Evolutionary conservation across 306 rosid species (phyloP).

Genomic region (Pyrus betulifolia): DNA sequence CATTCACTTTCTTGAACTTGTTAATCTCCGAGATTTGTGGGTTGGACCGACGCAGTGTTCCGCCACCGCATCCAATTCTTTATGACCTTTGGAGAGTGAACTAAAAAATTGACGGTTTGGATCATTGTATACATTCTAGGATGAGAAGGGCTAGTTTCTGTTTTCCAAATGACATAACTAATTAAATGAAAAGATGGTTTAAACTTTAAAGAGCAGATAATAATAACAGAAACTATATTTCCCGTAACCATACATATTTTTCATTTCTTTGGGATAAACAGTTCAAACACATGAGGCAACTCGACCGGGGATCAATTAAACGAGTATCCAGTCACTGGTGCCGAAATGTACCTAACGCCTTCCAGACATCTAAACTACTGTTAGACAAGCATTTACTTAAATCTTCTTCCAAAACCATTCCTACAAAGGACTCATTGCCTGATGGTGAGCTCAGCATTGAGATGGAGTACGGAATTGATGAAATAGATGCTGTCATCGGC

Average conservation of each 20-base stretch:
- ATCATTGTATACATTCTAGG: too few relatives aligned
- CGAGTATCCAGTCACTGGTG: not conserved
- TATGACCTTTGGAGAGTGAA: too few relatives aligned
- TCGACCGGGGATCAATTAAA: not conserved
- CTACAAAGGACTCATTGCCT: slow-evolving; percentile 18
- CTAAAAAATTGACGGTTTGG: too few relatives aligned
- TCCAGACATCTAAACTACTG: not conserved
- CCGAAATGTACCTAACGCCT: slow-evolving; percentile 4
- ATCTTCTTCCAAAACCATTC: not conserved
- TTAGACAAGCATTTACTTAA: not conserved
- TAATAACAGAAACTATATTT: not conserved
- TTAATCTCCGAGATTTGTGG: too few relatives aligned
- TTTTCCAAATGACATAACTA: not conserved
- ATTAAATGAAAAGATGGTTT: not conserved
- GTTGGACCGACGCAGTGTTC: too few relatives aligned
- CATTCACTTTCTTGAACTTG: too few relatives aligned
- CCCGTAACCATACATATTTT: not conserved
- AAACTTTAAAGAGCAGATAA: not conserved
- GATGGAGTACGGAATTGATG: slow-evolving; percentile 34
- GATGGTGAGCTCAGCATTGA: slow-evolving; percentile 38
- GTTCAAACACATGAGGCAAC: not conserved
- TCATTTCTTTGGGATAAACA: not conserved
- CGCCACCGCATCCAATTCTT: too few relatives aligned
- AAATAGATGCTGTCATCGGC: slow-evolving; percentile 33
- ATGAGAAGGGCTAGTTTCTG: too few relatives aligned